Evolutionary conservation across 768 basidiomycete species (phyloP).

Genomic region (Leccinum obscurum): DNA sequence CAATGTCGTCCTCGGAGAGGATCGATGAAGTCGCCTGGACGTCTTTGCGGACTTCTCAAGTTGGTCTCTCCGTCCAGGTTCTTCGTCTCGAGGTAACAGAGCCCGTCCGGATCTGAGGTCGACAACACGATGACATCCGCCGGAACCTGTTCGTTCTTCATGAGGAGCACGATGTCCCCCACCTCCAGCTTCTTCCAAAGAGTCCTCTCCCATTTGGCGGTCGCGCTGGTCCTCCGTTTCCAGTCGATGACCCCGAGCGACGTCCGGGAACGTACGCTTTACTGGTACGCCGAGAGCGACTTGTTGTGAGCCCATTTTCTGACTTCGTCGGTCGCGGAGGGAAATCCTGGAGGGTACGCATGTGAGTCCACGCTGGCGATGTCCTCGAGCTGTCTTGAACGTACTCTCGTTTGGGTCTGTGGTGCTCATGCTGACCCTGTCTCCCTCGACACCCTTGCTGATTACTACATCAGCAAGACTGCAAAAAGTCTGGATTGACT

Average conservation of each 20-base stretch:
- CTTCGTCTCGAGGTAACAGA: conserved; percentile 97
- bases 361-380: conserved; percentile 64
- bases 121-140: conserved; percentile 93
- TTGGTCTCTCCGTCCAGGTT: conserved; percentile 98
- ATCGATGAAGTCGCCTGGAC: conserved; percentile 75
- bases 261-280: conserved; percentile 52
- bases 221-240: conserved; percentile 62
- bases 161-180: conserved; percentile 90
- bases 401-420: conserved; percentile 46
- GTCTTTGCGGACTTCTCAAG: conserved; percentile 78
- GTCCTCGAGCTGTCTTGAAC: conserved; percentile 57
- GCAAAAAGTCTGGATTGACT: too few relatives aligned
- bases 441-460: conserved; percentile 40
- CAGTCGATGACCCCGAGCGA: conserved; percentile 82
- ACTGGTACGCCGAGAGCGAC: conserved; percentile 49
- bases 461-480: too few relatives aligned
- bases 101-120: conserved; percentile 86
- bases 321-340: conserved; percentile 25
- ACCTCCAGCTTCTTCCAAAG: conserved; percentile 99
- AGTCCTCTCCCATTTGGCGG: conserved; percentile 90
- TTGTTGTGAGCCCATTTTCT: conserved; percentile 38
- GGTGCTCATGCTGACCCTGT: conserved; percentile 43
- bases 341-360: conserved; percentile 57
- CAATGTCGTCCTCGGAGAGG: conserved; percentile 84
- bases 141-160: conserved; percentile 95